Conservation (phyloP, 306 rosid species). For the Malus fusca region DNA sequence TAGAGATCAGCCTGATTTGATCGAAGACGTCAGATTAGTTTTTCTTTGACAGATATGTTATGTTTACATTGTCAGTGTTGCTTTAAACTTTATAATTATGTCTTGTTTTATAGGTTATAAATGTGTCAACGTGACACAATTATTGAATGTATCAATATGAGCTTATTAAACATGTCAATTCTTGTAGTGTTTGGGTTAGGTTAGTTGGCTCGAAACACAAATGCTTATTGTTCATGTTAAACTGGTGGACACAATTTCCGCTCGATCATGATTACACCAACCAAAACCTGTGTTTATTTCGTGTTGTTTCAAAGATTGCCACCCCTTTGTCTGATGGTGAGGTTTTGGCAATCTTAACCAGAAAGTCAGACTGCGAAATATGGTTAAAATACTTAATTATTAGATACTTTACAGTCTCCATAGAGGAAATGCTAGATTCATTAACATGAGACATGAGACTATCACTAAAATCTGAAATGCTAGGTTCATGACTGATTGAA, state of each 20-base stretch:
- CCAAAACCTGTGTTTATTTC: background rate
- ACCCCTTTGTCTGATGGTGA: background rate
- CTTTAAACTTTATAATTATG: background rate
- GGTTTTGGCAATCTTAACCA: background rate
- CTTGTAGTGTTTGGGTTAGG: background rate
- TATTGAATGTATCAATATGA: background rate
- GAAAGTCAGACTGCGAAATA: background rate
- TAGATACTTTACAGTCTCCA: background rate
- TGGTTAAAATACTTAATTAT: background rate
- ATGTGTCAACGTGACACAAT: background rate
- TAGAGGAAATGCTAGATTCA: background rate
- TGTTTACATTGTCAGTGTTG: background rate
- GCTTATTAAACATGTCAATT: background rate
- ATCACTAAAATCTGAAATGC: background rate
- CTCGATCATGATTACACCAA: background rate
- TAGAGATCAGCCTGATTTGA: background rate
- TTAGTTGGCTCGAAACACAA: background rate
- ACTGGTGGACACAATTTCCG: background rate
- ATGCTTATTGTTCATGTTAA: background rate
- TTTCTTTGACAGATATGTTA: background rate
- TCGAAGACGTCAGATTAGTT: background rate
- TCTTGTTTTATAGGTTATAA: background rate
- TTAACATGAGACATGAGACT: background rate
- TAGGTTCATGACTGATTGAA: conserved; percentile 14
- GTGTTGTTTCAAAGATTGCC: background rate